Evolutionary conservation across 129 eudicot genomes (phyloP).

Genomic region (Chrysanthemum lavandulifolium): DNA sequence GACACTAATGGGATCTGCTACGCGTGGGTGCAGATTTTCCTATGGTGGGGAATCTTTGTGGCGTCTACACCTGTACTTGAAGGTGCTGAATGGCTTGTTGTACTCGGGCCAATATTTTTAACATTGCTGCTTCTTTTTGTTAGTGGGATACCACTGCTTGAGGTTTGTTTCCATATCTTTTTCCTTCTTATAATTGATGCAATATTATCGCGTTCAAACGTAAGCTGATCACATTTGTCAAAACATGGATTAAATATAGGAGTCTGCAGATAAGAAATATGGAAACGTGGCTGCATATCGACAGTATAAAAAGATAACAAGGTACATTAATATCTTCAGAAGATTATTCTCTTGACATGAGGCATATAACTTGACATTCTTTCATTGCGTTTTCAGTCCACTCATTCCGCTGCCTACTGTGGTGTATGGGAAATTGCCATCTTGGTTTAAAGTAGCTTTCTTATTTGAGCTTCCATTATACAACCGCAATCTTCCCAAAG

Average conservation of each 20-base stretch:
- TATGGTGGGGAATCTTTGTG: conserved; percentile 98
- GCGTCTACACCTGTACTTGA: conserved; percentile 78
- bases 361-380: not conserved
- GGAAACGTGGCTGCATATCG: conserved; percentile 68
- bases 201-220: not conserved
- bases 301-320: conserved; percentile 73
- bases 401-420: conserved; percentile 75
- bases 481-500: conserved; percentile 70
- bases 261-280: conserved; percentile 84
- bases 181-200: not conserved
- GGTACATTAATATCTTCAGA: conserved; percentile 41
- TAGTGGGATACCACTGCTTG: conserved; percentile 94
- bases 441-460: conserved; percentile 71
- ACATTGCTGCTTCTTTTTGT: conserved; percentile 83
- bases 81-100: conserved; percentile 92
- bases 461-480: conserved; percentile 90
- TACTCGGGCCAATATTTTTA: conserved; percentile 81
- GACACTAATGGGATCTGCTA: conserved; percentile 10
- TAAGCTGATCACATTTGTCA: conserved; percentile 1
- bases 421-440: conserved; percentile 62
- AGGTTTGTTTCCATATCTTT: conserved; percentile 46
- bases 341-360: not conserved
- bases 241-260: conserved; percentile 44
- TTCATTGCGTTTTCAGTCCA: conserved; percentile 55
- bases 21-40: conserved; percentile 54